phyloP scores from a whole-genome alignment of 1,284 basidiomycete genomes.

The Fomitopsis palustris region DNA sequence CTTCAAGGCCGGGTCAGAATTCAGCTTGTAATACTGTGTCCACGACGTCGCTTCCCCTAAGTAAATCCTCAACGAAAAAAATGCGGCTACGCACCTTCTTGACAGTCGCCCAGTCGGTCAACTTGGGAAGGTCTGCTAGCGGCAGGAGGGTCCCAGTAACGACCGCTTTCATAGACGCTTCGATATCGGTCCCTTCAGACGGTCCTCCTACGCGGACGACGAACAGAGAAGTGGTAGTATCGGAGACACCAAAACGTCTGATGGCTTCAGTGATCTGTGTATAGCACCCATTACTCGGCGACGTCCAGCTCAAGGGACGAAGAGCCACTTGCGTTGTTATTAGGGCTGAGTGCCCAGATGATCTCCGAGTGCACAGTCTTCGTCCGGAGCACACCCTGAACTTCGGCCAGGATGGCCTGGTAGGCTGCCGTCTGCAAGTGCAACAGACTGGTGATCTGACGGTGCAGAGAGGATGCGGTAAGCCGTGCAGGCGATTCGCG shows the following conservation, averaged over 20 bases:
- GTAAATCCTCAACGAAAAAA: background rate
- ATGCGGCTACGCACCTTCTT: conserved; percentile 54
- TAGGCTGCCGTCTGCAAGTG: conserved; percentile 82
- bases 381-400: conserved; percentile 58
- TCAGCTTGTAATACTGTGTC: conserved; percentile 73
- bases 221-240: conserved; percentile 62
- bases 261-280: conserved; percentile 85
- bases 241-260: conserved; percentile 78
- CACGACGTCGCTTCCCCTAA: background rate
- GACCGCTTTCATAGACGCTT: conserved; percentile 48
- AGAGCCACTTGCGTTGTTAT: conserved; percentile 63
- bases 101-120: conserved; percentile 70
- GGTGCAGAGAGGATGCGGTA: background rate
- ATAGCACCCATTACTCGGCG: background rate
- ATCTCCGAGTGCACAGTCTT: conserved; percentile 86
- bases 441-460: conserved; percentile 66
- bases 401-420: conserved; percentile 73
- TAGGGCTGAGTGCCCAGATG: conserved; percentile 79
- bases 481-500: no score
- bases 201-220: conserved; percentile 65
- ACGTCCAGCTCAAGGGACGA: background rate
- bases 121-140: conserved; percentile 40
- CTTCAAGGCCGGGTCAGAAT: conserved; percentile 44
- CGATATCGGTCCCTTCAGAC: conserved; percentile 36
- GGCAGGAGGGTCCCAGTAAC: conserved; percentile 54